Percentiles rank a stretch among this genome's conserved stretches.
Conservation (phyloP, 441 rosid species). For the Theobroma grandiflorum region DNA sequence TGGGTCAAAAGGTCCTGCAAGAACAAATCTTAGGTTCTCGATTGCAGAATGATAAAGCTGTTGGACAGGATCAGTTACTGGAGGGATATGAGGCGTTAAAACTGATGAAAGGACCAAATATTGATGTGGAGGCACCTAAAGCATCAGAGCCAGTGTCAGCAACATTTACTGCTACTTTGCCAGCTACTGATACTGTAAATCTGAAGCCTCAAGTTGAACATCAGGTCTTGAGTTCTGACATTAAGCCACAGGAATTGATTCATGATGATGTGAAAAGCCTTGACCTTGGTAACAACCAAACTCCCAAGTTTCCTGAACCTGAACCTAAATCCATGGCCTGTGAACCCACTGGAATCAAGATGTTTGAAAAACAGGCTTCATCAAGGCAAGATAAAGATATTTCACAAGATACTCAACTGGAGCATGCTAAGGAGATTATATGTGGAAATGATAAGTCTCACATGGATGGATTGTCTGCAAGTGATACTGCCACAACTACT, state of each 20-base stretch:
- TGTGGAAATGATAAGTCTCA: conserved; percentile 31
- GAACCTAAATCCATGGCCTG: conserved; percentile 18
- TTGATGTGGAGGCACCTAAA: conserved; percentile 31
- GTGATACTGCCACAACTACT: conserved; percentile 13
- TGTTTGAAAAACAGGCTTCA: conserved; percentile 34
- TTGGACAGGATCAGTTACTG: conserved; percentile 30
- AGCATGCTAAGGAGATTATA: conserved; percentile 42
- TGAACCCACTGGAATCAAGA: conserved; percentile 40
- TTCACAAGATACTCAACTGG: conserved; percentile 37
- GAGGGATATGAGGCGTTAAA: conserved; percentile 34
- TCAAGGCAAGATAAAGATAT: conserved; percentile 35
- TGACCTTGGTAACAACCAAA: conserved; percentile 32
- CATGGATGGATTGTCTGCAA: conserved; percentile 25
- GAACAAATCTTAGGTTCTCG: conserved; percentile 41
- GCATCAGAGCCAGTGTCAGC: conserved; percentile 37
- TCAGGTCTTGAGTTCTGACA: conserved; percentile 38
- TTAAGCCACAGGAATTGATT: conserved; percentile 28
- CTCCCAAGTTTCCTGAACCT: conserved; percentile 35
- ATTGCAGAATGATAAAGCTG: conserved; percentile 34
- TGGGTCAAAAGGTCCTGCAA: conserved; percentile 24
- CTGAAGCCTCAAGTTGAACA: conserved; percentile 39
- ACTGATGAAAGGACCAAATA: conserved; percentile 27
- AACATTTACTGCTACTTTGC: conserved; percentile 42
- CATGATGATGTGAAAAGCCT: conserved; percentile 8
- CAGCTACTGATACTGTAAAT: conserved; percentile 33